Conservation (phyloP, 176 grass and related monocot genomes). For the Aegilops umbellulata region DNA sequence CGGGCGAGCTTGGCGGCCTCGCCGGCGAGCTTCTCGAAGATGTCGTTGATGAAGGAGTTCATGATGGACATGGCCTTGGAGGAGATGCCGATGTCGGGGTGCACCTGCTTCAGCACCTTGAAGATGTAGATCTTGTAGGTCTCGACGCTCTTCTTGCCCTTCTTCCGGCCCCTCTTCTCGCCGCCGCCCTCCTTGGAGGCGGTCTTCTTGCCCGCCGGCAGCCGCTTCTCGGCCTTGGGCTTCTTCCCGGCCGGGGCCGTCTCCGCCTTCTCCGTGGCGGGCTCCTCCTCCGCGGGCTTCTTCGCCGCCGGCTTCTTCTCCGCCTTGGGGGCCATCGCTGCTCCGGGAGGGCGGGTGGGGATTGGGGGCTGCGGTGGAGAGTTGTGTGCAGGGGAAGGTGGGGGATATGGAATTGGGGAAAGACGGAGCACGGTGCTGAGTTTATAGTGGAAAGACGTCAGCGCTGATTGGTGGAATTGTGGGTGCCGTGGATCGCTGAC, state of each 20-base stretch:
- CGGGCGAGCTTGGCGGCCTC: conserved; percentile 39
- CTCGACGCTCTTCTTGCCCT: conserved; percentile 56
- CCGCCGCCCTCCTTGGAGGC: conserved; percentile 2
- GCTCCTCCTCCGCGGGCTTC: neutral
- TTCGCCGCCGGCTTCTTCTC: conserved; percentile 21
- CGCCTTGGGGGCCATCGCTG: neutral
- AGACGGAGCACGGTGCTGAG: neutral
- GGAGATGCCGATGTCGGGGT: conserved; percentile 82
- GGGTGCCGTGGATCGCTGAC: neutral
- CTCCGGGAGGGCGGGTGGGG: neutral
- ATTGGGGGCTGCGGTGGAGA: neutral
- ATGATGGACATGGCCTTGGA: conserved; percentile 96
- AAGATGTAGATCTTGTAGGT: conserved; percentile 98
- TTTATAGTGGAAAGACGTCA: too few species aligned
- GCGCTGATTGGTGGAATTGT: neutral
- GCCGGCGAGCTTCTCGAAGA: conserved; percentile 70
- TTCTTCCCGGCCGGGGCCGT: neutral
- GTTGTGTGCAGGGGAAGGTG: neutral
- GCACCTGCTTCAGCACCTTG: conserved; percentile 94
- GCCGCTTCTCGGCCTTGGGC: neutral
- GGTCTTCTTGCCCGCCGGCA: neutral
- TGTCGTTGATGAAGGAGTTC: conserved; percentile 95
- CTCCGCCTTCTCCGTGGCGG: neutral
- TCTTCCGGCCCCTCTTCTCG: conserved; percentile 28
- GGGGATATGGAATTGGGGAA: neutral